Base-by-base conservation (phyloP, 1,284 basidiomycete species). In the Moniliella sp. region DNA sequence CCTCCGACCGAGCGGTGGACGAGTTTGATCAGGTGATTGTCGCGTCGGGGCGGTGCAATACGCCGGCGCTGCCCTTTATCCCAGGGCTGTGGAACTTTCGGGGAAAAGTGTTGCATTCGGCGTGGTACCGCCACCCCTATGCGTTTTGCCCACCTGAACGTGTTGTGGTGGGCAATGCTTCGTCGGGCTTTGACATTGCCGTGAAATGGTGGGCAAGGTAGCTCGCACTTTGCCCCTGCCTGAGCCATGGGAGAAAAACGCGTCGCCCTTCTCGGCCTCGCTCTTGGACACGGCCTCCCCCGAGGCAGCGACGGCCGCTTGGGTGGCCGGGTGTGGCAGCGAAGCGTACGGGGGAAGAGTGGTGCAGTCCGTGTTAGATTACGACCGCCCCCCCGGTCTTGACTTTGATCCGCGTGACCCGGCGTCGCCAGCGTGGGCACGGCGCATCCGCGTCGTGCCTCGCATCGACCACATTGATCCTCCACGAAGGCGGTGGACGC, bases 141-240 rank as follows among this genome's bases (percentile, higher is more conserved):
- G 39, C 34, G 13, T 60, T 48, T 11, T 29, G 30, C n/a, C 21
- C 25, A 28, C 4, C 42, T 64, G 46, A 62, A 48, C 1, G 62
- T 69, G 4, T 70, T 14, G 64, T 70, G 0, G 63, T 69, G 4
- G 68, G 68, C 4, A 66, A 65, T 17, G 62, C 59, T n/a, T 63
- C 63, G 3, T 66, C 64, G 0, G 68, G 67, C 0, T 64, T 64
- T 11, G 68, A 69, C 39, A 62, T 69, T 61, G 64, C 0, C 55
- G 68, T n/a, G 65, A 68, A 34, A 45, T 69, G 0, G 29, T 27
- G 7, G 56, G 56, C 7, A 48, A 50, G 15, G 15, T 48, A 3
- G 27, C 47, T 1, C 42, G 56, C 0, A 42, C 41, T 0, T 25
- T 36, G 18, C 10, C 34, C 2, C 38, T 38, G 2, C 29, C 39